Base-by-base conservation (phyloP, 345 rosid genomes). In the Passiflora organensis region DNA sequence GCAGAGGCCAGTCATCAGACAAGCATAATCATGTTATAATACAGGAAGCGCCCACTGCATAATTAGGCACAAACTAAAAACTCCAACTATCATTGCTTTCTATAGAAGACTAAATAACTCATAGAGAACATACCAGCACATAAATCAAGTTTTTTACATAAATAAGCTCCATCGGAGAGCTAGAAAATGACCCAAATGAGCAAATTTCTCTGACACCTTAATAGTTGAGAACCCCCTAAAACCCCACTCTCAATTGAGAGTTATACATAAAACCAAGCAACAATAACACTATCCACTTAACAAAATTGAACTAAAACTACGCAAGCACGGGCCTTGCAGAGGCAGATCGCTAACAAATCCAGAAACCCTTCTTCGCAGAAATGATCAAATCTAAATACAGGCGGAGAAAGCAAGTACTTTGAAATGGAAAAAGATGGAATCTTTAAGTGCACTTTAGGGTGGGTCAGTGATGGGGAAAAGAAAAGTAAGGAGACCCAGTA, bases 11-110 rank as follows among this genome's bases (percentile, higher is more conserved):
- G 43, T 6, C 50, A 51, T n/a, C n/a, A 50, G 16, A 47, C 44
- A 44, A 37, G 59, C 53, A 60, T 45, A 56, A 55, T 59, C 39
- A 56, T 48, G 61, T 43, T 20, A 9, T 13, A 55, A 55, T 38
- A 42, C 55, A 54, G 25, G 49, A 46, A 48, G n/a, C 36, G 61
- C 54, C 22, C 41, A 20, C 41, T 19, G 56, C 19, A 39, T 42
- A 18, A 18, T 17, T 11, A 56, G n/a, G n/a, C n/a, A 20, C 18
- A 6, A 43, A 47, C 42, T 1, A 57, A 54, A 44, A 32, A 24
- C 5, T 3, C 47, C 56, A 28, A 41, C 41, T 22, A 53, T 48
- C 39, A 64, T 59, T 51, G 56, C 24, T 14, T 58, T 24, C 53
- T 14, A 34, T 16, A 42, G 4, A 13, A n/a, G 14, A 17, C 52